phyloP scores from a whole-genome alignment of 108 stramenopile species.

The Pseudonitzschia multiseries region DNA sequence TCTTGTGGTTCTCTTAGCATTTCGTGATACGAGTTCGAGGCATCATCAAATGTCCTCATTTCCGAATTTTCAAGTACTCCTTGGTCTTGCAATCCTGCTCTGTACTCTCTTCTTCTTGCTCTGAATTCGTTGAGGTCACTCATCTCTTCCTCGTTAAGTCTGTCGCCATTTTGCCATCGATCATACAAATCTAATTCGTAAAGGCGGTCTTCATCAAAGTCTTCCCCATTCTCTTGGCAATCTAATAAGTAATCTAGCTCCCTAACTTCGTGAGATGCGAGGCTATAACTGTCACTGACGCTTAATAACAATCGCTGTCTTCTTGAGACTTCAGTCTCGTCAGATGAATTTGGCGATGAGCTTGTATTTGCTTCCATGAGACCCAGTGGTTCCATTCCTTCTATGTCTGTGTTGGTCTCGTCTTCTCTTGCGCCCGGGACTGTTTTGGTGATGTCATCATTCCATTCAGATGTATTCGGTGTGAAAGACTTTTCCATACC shows the following conservation, averaged over 20 bases:
- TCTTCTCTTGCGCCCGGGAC: background rate
- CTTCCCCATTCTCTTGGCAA: slow-evolving; percentile 17
- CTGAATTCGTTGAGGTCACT: slow-evolving; percentile 21
- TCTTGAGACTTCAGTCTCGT: background rate
- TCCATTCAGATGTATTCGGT: background rate
- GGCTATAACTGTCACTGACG: slow-evolving; percentile 7
- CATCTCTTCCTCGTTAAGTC: slow-evolving; percentile 7
- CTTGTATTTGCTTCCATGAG: too few species aligned
- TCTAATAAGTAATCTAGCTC: slow-evolving; percentile 21
- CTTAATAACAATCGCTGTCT: background rate
- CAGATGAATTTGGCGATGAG: background rate
- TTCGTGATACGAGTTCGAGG: too few species aligned
- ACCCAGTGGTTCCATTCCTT: background rate
- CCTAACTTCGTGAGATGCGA: slow-evolving; percentile 10
- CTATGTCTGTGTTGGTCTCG: background rate
- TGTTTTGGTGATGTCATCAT: background rate
- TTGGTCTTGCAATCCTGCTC: background rate
- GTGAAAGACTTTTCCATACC: background rate
- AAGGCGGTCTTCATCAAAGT: slow-evolving; percentile 17
- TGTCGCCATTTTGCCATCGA: slow-evolving; percentile 32
- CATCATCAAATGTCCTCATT: too few species aligned
- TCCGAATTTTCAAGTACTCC: too few species aligned
- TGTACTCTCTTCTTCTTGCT: background rate
- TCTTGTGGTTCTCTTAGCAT: too few species aligned
- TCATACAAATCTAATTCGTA: slow-evolving; percentile 26